These are phyloP conservation scores for Alternaria panax DNA, from an alignment of 2,329 filamentous ascomycete species.

Conservation along the genomic window DNA sequence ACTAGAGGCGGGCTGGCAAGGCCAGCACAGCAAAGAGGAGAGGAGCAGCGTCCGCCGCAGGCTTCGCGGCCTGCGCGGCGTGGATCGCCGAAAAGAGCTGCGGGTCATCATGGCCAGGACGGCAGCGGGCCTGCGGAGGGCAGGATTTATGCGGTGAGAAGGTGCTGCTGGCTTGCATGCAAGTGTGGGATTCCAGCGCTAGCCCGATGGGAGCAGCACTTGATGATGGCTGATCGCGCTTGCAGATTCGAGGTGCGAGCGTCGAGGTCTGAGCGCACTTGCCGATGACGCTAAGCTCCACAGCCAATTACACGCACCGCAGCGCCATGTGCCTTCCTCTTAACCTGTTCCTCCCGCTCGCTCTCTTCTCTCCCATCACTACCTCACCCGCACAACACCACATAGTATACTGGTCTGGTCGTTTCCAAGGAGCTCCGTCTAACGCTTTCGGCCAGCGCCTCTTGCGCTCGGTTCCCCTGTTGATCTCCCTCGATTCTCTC, in stretches of 20 bases:
- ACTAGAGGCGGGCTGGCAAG: slow-evolving; percentile 12
- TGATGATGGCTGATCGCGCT: slow-evolving; percentile 25
- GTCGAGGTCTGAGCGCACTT: slow-evolving; percentile 21
- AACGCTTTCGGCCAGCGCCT: slow-evolving; percentile 53
- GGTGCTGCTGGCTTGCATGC: slow-evolving; percentile 20
- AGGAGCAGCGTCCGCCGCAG: slow-evolving; percentile 15
- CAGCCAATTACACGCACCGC: slow-evolving; percentile 30
- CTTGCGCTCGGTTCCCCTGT: slow-evolving; percentile 50
- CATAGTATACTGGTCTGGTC: slow-evolving; percentile 44
- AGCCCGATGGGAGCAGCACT: slow-evolving; percentile 4
- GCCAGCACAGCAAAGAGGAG: slow-evolving; percentile 1
- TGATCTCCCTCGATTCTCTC: slow-evolving; percentile 24
- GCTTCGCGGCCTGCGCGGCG: slow-evolving; percentile 2
- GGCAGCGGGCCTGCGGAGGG: slow-evolving; percentile 16
- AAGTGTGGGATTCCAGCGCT: slow-evolving; percentile 14
- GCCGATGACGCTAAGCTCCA: slow-evolving; percentile 26
- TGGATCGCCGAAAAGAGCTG: slow-evolving; percentile 8
- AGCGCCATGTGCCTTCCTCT: slow-evolving; percentile 28
- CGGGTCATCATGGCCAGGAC: slow-evolving; percentile 17
- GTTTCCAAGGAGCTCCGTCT: slow-evolving; percentile 42
- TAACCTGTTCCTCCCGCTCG: slow-evolving; percentile 38
- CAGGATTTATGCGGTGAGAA: slow-evolving; percentile 25
- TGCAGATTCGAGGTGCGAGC: slow-evolving; percentile 27
- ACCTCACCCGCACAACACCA: slow-evolving; percentile 34
- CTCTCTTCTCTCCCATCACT: slow-evolving; percentile 34